These are phyloP conservation scores for Aureobasidium vineae DNA, from an alignment of 2,329 filamentous ascomycete species.

Conservation along the genomic window DNA sequence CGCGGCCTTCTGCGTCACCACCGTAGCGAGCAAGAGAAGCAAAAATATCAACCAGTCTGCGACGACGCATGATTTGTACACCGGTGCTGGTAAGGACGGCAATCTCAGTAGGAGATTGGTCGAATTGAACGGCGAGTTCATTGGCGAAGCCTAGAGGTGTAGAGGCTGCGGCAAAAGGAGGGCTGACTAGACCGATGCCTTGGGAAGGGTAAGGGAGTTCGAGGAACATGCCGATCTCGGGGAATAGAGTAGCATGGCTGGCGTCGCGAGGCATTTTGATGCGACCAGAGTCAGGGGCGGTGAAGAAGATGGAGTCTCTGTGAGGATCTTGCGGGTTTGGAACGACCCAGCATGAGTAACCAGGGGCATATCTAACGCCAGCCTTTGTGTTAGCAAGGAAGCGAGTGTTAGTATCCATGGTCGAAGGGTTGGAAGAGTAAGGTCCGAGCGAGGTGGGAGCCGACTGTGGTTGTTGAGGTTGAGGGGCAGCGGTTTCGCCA, in stretches of 20 bases:
- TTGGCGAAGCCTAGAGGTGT: constrained; percentile 84
- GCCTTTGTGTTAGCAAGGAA: constrained; percentile 40
- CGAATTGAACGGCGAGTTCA: constrained; percentile 94
- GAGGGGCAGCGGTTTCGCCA: constrained; percentile 30
- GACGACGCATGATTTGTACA: constrained; percentile 78
- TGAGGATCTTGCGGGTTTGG: constrained; percentile 40
- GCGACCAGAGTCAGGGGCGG: constrained; percentile 83
- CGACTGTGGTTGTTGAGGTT: constrained; percentile 28
- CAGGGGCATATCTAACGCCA: constrained; percentile 67
- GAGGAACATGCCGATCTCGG: constrained; percentile 78
- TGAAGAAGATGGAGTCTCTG: constrained; percentile 70
- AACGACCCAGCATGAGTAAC: constrained; percentile 87
- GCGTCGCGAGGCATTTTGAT: constrained; percentile 54
- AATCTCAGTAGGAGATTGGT: constrained; percentile 75
- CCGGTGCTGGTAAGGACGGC: constrained; percentile 90
- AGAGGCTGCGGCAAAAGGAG: constrained; percentile 66
- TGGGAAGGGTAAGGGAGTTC: constrained; percentile 71
- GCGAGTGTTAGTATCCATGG: constrained; percentile 38
- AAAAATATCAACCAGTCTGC: constrained; percentile 88
- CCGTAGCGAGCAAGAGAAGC: constrained; percentile 73
- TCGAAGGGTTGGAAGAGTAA: constrained; percentile 30
- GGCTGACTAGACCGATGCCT: constrained; percentile 73
- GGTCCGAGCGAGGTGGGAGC: constrained; percentile 17
- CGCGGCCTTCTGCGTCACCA: constrained; percentile 74
- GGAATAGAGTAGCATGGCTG: constrained; percentile 55